Evolutionary conservation across 257 asterid species (phyloP).

Genomic region (Agastache rugosa): DNA sequence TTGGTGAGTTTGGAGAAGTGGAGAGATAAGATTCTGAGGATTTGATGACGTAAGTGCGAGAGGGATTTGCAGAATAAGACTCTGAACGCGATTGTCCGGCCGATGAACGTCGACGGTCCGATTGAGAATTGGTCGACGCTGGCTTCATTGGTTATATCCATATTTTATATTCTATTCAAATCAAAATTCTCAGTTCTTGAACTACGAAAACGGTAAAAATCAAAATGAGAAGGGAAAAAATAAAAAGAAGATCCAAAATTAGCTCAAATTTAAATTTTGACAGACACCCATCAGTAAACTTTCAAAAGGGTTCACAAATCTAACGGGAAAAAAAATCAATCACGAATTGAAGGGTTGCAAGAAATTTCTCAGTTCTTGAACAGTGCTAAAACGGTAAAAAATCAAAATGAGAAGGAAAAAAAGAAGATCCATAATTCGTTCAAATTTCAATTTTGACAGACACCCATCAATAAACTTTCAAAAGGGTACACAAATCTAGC

Average conservation of each 20-base stretch:
- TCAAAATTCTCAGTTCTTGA: constrained; percentile 22
- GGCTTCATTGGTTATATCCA: constrained; percentile 91
- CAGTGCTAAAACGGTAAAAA: too few relatives aligned
- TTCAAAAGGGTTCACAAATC: constrained; percentile 35
- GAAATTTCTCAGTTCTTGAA: background rate
- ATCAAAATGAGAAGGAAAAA: too few relatives aligned
- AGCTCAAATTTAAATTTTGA: constrained; percentile 16
- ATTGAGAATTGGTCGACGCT: constrained; percentile 76
- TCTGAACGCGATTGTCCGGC: constrained; percentile 77
- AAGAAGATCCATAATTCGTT: too few relatives aligned
- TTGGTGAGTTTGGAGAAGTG: constrained; percentile 45
- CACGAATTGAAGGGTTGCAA: background rate
- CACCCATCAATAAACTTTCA: constrained; percentile 25
- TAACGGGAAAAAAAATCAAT: background rate
- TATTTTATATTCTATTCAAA: constrained; percentile 2
- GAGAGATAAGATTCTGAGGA: constrained; percentile 35
- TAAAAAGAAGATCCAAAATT: background rate
- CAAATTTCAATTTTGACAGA: background rate
- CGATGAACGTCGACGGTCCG: constrained; percentile 79
- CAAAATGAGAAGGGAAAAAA: background rate
- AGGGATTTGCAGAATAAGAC: constrained; percentile 79
- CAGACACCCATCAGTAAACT: constrained; percentile 7
- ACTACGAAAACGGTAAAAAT: background rate
- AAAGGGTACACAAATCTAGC: constrained; percentile 33
- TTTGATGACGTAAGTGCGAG: constrained; percentile 58